Base-by-base conservation (phyloP, 2,329 filamentous ascomycete genomes). In the Paraphaeosphaeria sporulosa region DNA sequence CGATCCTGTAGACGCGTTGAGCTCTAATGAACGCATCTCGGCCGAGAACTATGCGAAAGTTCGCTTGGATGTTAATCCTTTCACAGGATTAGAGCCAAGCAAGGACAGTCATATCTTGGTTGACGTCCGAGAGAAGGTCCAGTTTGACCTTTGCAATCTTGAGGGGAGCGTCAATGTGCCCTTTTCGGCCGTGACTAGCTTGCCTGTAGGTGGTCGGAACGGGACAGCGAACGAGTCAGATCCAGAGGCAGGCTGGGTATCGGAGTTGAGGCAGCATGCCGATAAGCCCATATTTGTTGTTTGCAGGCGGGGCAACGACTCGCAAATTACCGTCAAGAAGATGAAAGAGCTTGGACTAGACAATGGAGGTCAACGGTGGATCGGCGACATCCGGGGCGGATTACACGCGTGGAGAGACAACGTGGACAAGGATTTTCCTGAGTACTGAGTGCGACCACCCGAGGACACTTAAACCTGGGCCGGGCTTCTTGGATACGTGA, bases 111-210 rank as follows among this genome's bases (percentile, higher is more conserved):
- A 90, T 55, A 72, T 92, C 0, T 78, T 97, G 2, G 77, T 98
- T 2, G 95, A 98, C 66, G 93, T 96, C 1, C 85, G 95, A 2
- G 93, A 96, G 67, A 87, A 87, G 69, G 91, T 93, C 30, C 92
- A 97, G 62, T 97, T 92, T 66, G 89, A 90, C 17, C 88, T 98
- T 47, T 93, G 90, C 64, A 88, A 84, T 62, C 82, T 99, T 8
- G 82, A 88, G 0, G 90, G 90, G 0, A 92, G 92, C 27, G 79
- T 96, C 53, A 97, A 93, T 67, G 76, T 93, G 0, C 91, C 87
- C 0, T 91, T 90, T 70, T 90, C 87, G 13, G 81, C 77, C 0
- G 78, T 87, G 17, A 80, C 68, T 7, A 60, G 64, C 6, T 82
- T 42, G 48, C 68, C 43, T 55, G 36, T 25, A 8, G 34, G 58